Evolutionary conservation across 2,329 filamentous ascomycete genomes (phyloP).

Genomic region (Ophiocordyceps sinensis): DNA sequence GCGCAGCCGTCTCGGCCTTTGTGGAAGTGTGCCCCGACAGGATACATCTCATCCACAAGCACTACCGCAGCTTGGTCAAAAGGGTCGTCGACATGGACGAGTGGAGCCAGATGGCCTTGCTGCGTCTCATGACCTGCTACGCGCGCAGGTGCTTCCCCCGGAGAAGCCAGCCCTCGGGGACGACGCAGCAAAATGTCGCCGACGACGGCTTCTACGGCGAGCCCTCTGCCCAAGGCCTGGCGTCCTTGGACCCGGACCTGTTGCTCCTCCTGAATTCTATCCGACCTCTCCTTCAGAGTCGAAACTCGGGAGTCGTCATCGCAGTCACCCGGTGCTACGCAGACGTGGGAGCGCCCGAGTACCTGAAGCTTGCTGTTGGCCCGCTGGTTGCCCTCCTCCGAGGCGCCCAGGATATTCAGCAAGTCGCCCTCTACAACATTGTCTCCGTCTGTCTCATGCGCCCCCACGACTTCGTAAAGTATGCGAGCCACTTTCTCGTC

Average conservation of each 20-base stretch:
- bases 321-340: slow-evolving; percentile 76
- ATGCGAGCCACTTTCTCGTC: slow-evolving; percentile 81
- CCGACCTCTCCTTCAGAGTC: slow-evolving; percentile 74
- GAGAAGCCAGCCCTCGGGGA: slow-evolving; percentile 41
- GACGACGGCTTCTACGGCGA: slow-evolving; percentile 75
- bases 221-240: slow-evolving; percentile 25
- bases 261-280: slow-evolving; percentile 67
- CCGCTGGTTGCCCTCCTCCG: slow-evolving; percentile 77
- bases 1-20: slow-evolving; percentile 80
- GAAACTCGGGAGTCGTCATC: slow-evolving; percentile 84
- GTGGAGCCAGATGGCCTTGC: slow-evolving; percentile 80
- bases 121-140: slow-evolving; percentile 74
- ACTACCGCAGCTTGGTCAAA: slow-evolving; percentile 72
- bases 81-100: slow-evolving; percentile 99
- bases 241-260: slow-evolving; percentile 67
- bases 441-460: slow-evolving; percentile 73
- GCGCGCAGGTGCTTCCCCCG: slow-evolving; percentile 76
- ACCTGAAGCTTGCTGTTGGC: slow-evolving; percentile 62
- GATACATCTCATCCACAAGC: slow-evolving; percentile 77
- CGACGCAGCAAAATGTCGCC: slow-evolving; percentile 18
- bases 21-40: slow-evolving; percentile 78
- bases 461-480: slow-evolving; percentile 72
- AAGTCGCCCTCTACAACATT: slow-evolving; percentile 85
- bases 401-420: slow-evolving; percentile 73
- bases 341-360: slow-evolving; percentile 66